These are phyloP conservation scores for Neurospora africana DNA, from an alignment of 495 filamentous ascomycete genomes.

Conservation along the genomic window DNA sequence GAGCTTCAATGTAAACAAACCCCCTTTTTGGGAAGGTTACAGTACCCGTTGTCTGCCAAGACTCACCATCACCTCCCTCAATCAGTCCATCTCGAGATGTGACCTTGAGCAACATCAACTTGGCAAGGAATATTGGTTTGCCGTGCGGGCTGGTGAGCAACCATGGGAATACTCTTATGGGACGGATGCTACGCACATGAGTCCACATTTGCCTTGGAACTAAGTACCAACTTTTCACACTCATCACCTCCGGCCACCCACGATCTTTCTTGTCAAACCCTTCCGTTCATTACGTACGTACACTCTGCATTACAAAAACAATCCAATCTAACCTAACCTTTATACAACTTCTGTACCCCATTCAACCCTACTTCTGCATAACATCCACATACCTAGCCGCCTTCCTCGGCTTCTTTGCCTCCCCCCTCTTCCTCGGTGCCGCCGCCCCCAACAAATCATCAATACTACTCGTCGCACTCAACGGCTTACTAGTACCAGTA, in stretches of 20 bases:
- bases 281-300: neutral
- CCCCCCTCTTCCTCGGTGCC: constrained; percentile 49
- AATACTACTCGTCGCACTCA: constrained; percentile 74
- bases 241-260: too few relatives aligned
- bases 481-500: constrained; percentile 49
- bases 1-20: neutral
- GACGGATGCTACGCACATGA: neutral
- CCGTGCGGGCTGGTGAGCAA: neutral
- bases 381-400: constrained; percentile 83
- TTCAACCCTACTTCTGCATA: constrained; percentile 50
- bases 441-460: constrained; percentile 74
- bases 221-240: too few relatives aligned
- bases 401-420: constrained; percentile 65
- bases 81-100: neutral
- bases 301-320: neutral
- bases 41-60: neutral
- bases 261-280: too few relatives aligned
- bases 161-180: neutral
- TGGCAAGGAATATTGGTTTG: neutral
- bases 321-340: neutral
- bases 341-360: neutral
- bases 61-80: too few relatives aligned
- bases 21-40: neutral
- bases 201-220: neutral
- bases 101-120: neutral